phyloP scores from a whole-genome alignment of 176 grass and related monocot species.

The Oryza meyeriana region DNA sequence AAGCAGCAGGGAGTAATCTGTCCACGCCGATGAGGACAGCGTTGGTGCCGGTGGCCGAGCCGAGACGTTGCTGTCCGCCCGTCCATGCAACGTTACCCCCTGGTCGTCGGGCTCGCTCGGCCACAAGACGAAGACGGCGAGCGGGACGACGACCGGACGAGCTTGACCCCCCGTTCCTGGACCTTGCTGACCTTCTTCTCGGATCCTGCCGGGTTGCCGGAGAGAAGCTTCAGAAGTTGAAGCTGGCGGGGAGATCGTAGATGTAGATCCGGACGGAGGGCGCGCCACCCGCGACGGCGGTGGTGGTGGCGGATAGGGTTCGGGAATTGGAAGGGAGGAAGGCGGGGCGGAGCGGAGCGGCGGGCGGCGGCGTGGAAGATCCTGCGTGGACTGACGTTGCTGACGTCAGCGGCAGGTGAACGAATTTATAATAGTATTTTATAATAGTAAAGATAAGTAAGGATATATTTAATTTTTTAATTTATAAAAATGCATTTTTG shows the following conservation, averaged over 20 bases:
- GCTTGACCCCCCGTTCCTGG: conserved; percentile 19
- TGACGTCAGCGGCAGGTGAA: no score
- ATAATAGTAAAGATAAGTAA: no score
- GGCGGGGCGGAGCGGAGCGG: conserved; percentile 35
- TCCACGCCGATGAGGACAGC: conserved; percentile 7
- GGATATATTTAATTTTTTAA: no score
- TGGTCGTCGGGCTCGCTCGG: conserved; percentile 11
- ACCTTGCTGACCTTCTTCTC: conserved; percentile 34
- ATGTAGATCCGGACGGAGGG: conserved; percentile 77
- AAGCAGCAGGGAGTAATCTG: neutral
- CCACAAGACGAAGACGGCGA: neutral
- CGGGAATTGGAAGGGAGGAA: conserved; percentile 26
- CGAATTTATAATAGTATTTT: no score
- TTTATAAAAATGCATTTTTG: no score
- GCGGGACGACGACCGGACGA: no score
- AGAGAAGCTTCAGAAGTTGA: conserved; percentile 63
- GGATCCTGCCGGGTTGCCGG: conserved; percentile 26
- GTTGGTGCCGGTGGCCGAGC: neutral
- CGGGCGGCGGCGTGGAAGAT: conserved; percentile 16
- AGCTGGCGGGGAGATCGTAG: conserved; percentile 70
- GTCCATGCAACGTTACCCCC: neutral
- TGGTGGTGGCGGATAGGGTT: conserved; percentile 24
- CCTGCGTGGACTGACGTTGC: no score
- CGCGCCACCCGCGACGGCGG: neutral
- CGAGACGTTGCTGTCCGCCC: neutral